phyloP scores from a whole-genome alignment of 2,329 filamentous ascomycete species.

The Capronia coronata region DNA sequence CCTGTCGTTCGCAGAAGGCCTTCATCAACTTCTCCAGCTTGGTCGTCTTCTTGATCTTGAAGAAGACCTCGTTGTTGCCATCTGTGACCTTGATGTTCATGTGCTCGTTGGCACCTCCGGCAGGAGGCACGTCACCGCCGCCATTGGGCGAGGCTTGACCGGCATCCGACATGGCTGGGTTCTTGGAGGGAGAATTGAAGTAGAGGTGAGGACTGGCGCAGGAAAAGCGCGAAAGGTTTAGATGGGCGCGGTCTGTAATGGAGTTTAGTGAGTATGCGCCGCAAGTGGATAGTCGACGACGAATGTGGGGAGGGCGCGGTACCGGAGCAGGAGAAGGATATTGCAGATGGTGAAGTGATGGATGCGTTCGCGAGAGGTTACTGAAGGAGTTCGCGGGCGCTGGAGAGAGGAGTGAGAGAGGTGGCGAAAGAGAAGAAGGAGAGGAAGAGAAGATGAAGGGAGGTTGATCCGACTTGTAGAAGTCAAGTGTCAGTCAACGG shows the following conservation, averaged over 20 bases:
- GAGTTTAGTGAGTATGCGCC: background rate
- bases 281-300: too few species aligned
- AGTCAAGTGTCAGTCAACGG: too few species aligned
- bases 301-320: too few species aligned
- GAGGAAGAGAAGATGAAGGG: background rate
- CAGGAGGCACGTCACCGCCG: slow-evolving; percentile 18
- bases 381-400: background rate
- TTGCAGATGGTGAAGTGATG: too few species aligned
- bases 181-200: background rate
- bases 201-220: too few species aligned
- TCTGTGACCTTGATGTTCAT: slow-evolving; percentile 99
- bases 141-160: slow-evolving; percentile 27
- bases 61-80: slow-evolving; percentile 99
- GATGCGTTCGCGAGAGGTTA: too few species aligned
- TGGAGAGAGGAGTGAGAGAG: background rate
- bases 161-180: slow-evolving; percentile 26
- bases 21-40: slow-evolving; percentile 97
- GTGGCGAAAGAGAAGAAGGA: background rate
- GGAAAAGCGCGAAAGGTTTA: too few species aligned
- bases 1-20: slow-evolving; percentile 93
- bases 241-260: too few species aligned
- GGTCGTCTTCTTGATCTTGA: slow-evolving; percentile 98
- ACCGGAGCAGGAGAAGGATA: too few species aligned
- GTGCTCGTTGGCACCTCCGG: slow-evolving; percentile 60
- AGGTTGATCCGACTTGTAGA: background rate